Evolutionary conservation across 768 basidiomycete species (phyloP), one percentile per base, ranked within the genome.

Genomic region (Leccinum arenicola): DNA sequence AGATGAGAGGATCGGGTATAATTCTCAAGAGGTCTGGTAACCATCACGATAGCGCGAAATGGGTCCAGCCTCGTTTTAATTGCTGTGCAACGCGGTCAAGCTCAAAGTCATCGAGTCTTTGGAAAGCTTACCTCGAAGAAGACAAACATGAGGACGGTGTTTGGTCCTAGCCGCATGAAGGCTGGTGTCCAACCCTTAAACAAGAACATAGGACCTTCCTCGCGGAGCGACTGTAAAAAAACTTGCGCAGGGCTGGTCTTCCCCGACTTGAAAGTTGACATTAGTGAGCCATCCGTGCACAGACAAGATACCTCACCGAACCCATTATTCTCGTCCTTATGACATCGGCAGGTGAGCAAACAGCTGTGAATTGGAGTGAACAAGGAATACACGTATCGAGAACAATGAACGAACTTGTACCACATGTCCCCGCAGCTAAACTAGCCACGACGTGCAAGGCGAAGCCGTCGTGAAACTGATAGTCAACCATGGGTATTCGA

Each of bases 161-260:
- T 92, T 2, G 91, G 91, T 29, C 87, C 91, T 47, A 94, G 74
- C 51, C 92, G 85, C 64, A 89, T 84, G 74, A 92, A 94, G 8
- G 92, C 89, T 3, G 92, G 92, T 17, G 89, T 89, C 92, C 92
- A 94, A 35, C 92, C 92, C 70, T 90, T 93, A 74, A 94, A 90
- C 55, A 93, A 76, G 70, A 93, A 93, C 59, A 79, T 77, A 10
- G 84, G 80, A 0, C 92, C 92, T 77, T 94, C 92, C 65, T 86
- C 79, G 43, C 80, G 81, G 36, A 91, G 73, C 4, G 90, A 89
- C 47, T 71, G 77, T 29, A 73, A 75, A 12, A 91, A 71, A 29
- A 91, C 78, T 55, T 82, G 77, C 21, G 83, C 47, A 3, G 84
- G 75, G 17, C 75, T 77, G 3, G 77, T 71, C 6, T 79, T 77